Evolutionary conservation across 306 rosid species (phyloP).

Genomic region (Cucurbita maxima): DNA sequence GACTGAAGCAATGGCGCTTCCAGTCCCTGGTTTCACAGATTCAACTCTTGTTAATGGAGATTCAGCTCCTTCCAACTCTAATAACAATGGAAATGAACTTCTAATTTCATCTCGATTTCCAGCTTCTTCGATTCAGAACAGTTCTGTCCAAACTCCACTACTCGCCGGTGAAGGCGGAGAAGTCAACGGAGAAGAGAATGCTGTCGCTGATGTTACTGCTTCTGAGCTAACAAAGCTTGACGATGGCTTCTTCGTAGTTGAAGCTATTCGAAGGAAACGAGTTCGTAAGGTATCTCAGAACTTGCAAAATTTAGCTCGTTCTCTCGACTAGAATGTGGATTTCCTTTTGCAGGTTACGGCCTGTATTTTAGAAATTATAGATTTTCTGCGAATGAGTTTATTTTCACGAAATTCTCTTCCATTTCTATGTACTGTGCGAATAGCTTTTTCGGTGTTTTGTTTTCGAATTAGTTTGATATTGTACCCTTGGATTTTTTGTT

Average conservation of each 20-base stretch:
- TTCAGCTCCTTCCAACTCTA: not conserved
- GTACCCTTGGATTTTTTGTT: not conserved
- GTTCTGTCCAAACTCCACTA: conserved; percentile 9
- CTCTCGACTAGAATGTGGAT: not conserved
- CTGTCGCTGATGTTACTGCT: not conserved
- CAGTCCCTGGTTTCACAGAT: not conserved
- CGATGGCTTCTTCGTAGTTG: conserved; percentile 68
- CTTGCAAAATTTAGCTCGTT: not conserved
- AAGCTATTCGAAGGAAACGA: conserved; percentile 70
- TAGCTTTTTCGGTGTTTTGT: not conserved
- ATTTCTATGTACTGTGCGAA: not conserved
- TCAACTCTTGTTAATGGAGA: not conserved
- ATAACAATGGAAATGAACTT: not conserved
- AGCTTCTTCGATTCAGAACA: not conserved
- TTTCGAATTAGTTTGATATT: not conserved
- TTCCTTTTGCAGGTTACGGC: not conserved
- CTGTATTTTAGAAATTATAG: not conserved
- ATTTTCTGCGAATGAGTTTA: not conserved
- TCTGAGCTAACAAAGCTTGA: conserved; percentile 29
- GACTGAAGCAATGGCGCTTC: conserved; percentile 9
- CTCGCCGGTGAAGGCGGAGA: conserved; percentile 11
- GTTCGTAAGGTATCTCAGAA: conserved; percentile 44
- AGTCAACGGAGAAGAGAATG: conserved; percentile 8
- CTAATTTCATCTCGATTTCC: not conserved
- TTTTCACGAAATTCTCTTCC: not conserved